A percentile compares a stretch with the other conserved stretches of the same genome.
phyloP scores from a whole-genome alignment of 495 filamentous ascomycete genomes.

The Rhypophila decipiens region DNA sequence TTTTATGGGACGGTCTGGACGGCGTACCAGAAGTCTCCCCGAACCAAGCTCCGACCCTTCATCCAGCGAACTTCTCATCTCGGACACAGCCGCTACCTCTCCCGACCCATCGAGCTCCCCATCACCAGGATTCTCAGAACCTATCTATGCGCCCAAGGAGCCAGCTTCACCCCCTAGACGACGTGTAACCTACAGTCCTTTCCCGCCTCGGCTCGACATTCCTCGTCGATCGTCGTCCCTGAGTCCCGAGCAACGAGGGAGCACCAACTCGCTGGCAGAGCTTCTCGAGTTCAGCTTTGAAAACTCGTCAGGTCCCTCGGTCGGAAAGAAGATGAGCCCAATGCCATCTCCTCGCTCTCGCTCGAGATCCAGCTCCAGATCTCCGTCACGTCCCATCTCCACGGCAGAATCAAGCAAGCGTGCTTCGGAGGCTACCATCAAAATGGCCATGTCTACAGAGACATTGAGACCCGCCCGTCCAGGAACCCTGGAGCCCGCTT shows the following conservation, averaged over 20 bases:
- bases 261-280: slow-evolving; percentile 12
- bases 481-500: too few species aligned
- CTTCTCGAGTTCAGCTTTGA: slow-evolving; percentile 20
- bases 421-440: too few species aligned
- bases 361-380: slow-evolving; percentile 11
- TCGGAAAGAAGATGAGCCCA: too few species aligned
- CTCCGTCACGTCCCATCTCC: slow-evolving; percentile 6
- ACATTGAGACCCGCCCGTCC: too few species aligned
- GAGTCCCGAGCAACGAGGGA: neutral
- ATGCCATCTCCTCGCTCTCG: slow-evolving; percentile 1
- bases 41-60: too few species aligned
- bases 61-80: too few species aligned
- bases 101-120: neutral
- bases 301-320: neutral
- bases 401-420: slow-evolving; percentile 8
- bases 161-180: too few species aligned
- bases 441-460: too few species aligned
- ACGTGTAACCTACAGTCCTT: slow-evolving; percentile 2
- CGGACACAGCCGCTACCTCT: neutral
- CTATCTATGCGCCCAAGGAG: too few species aligned
- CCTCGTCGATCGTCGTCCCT: slow-evolving; percentile 13
- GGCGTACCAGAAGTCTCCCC: slow-evolving; percentile 35
- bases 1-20: slow-evolving; percentile 10
- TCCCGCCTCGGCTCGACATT: slow-evolving; percentile 14
- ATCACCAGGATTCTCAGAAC: too few species aligned